Base-by-base conservation (phyloP, 2,329 filamentous ascomycete species). In the Leptosphaerulina australis region DNA sequence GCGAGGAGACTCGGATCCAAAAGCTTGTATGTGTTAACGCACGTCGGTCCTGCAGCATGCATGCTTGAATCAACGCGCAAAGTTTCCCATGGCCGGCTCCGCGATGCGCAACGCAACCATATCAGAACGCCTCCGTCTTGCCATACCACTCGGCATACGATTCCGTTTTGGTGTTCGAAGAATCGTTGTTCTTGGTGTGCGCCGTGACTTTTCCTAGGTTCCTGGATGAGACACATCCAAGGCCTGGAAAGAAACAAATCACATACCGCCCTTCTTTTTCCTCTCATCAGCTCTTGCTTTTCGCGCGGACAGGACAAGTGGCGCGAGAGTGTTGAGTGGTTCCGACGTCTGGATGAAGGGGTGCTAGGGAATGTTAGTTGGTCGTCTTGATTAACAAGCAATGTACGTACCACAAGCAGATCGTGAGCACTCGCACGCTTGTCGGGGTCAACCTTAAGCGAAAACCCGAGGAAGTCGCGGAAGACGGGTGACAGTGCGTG, bases 341-440 rank as follows among this genome's bases (percentile, higher is more conserved):
- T 81, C 79, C 34, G 79, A 78, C 3, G 72, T 77, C 53, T 79
- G 74, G 39, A 81, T 81, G 68, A 81, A 82, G 17, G 73, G 74
- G 56, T 77, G 70, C 73, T 76, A 56, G 5, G 48, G 40, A 40
- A 21, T 31, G 31, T 64, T 47, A 68, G 59, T 40, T 15, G 5
- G 3, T 11, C 8, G 2, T n/a, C 5, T 2, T 9, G 9, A 10
- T 26, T 20, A 9, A 9, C 11, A 5, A 7, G 17, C n/a, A 21
- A 4, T 28, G n/a, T 36, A 79, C 88, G 77, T 82, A 97, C 94
- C 78, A 90, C 86, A 63, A 99, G 80, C 53, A 99, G 77, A 78
- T 97, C 93, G 75, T 96, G 90, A 26, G 94, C 94, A 68, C 91
- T 96, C 29, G 92, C 92, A 75, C 94, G 83, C 84, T 96, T 96